Percentiles rank a stretch among this genome's conserved stretches.
phyloP scores from a whole-genome alignment of 495 filamentous ascomycete species.

The Venustampulla echinocandica region DNA sequence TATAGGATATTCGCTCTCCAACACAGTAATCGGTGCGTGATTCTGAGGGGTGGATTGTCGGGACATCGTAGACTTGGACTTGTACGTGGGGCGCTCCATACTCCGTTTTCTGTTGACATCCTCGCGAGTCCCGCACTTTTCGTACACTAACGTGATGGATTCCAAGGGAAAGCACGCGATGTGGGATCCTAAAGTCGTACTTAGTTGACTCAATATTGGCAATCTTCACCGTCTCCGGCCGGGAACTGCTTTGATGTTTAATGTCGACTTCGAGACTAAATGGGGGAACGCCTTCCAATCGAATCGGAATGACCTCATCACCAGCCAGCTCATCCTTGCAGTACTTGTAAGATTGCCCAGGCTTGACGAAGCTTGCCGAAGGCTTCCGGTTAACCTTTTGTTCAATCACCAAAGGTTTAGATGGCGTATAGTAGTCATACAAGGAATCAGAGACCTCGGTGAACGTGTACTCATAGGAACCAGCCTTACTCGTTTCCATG shows the following conservation, averaged over 20 bases:
- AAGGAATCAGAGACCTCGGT: slow-evolving; percentile 68
- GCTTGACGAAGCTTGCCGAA: slow-evolving; percentile 67
- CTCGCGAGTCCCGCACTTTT: slow-evolving; percentile 75
- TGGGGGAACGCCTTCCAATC: slow-evolving; percentile 71
- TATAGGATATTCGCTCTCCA: slow-evolving; percentile 84
- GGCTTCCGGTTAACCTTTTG: slow-evolving; percentile 80
- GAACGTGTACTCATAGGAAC: slow-evolving; percentile 79
- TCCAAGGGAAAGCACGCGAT: slow-evolving; percentile 70
- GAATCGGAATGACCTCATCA: slow-evolving; percentile 80
- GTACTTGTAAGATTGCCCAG: slow-evolving; percentile 91
- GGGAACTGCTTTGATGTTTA: slow-evolving; percentile 74
- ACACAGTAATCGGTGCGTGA: slow-evolving; percentile 88
- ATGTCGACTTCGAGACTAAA: slow-evolving; percentile 87
- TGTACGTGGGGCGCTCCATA: slow-evolving; percentile 63
- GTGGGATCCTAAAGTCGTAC: slow-evolving; percentile 76
- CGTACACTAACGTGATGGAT: slow-evolving; percentile 79
- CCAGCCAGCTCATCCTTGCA: slow-evolving; percentile 75
- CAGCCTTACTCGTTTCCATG: slow-evolving; percentile 76
- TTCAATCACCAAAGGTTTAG: slow-evolving; percentile 56
- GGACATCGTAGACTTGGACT: slow-evolving; percentile 83
- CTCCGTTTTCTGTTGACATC: slow-evolving; percentile 67
- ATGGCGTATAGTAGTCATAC: slow-evolving; percentile 70
- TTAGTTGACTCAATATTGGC: slow-evolving; percentile 62
- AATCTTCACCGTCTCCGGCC: slow-evolving; percentile 70
- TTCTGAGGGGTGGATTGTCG: slow-evolving; percentile 78